These are phyloP conservation scores for Tylopilus sp. DNA, from an alignment of 1,284 basidiomycete genomes.

Conservation along the genomic window DNA sequence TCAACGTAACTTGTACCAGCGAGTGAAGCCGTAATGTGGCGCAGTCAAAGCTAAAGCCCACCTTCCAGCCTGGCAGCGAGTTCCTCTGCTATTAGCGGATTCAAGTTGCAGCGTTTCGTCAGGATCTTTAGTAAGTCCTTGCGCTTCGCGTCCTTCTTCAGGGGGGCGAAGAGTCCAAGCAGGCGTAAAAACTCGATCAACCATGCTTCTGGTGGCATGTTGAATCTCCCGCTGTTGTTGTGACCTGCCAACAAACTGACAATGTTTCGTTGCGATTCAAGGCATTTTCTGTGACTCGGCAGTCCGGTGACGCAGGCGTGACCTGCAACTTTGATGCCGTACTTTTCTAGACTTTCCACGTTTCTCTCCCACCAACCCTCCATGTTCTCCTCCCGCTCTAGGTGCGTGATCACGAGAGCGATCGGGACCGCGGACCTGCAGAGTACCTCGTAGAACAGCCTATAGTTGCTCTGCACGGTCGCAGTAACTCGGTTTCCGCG, in stretches of 20 bases:
- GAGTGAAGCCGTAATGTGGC: neutral
- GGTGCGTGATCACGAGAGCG: constrained; percentile 37
- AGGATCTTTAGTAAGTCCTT: constrained; percentile 27
- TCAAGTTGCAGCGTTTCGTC: constrained; percentile 29
- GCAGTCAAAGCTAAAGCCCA: neutral
- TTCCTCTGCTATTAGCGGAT: constrained; percentile 19
- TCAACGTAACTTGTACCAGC: neutral
- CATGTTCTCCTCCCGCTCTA: constrained; percentile 35
- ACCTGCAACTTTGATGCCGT: constrained; percentile 23
- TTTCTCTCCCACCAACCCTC: constrained; percentile 34
- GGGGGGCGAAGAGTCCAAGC: constrained; percentile 26
- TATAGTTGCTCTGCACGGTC: constrained; percentile 36
- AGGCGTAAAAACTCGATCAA: constrained; percentile 22
- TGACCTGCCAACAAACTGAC: constrained; percentile 14
- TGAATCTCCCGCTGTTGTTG: constrained; percentile 17
- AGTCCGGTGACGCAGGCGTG: constrained; percentile 34
- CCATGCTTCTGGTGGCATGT: constrained; percentile 31
- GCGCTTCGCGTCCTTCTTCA: constrained; percentile 23
- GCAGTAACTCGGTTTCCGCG: constrained; percentile 34
- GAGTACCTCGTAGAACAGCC: constrained; percentile 36
- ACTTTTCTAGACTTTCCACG: constrained; percentile 16
- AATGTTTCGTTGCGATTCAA: constrained; percentile 23
- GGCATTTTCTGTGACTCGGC: constrained; percentile 26
- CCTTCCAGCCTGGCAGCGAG: constrained; percentile 17
- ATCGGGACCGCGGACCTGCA: constrained; percentile 36